A percentile compares a stretch with the other conserved stretches of the same genome.
These are phyloP conservation scores for Gastrolobium bilobum DNA, from an alignment of 306 rosid species.

Conservation along the genomic window DNA sequence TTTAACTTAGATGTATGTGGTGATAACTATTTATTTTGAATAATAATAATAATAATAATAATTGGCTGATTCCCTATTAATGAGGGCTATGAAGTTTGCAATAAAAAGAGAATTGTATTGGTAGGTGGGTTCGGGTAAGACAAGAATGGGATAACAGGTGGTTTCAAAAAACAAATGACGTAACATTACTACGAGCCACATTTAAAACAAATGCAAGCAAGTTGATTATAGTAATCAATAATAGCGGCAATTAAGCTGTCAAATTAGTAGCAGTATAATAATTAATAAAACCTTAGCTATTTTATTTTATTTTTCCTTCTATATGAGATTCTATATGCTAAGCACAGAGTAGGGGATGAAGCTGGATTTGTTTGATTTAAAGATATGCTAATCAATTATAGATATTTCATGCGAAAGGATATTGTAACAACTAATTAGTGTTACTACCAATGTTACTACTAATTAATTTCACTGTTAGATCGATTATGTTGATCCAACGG, in stretches of 20 bases:
- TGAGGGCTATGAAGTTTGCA: neutral
- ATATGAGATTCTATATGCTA: conserved; percentile 35
- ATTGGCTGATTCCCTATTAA: conserved; percentile 23
- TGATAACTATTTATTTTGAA: neutral
- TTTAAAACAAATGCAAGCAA: conserved; percentile 45
- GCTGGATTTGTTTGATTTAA: conserved; percentile 29
- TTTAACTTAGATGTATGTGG: neutral
- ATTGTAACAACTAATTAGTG: no score
- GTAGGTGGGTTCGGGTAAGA: conserved; percentile 48
- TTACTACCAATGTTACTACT: no score
- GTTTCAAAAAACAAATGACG: conserved; percentile 35
- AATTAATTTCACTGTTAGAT: no score
- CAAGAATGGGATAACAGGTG: conserved; percentile 45
- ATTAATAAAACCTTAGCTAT: conserved; percentile 3
- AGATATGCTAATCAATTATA: neutral
- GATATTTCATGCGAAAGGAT: conserved; percentile 4
- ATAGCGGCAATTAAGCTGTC: conserved; percentile 54
- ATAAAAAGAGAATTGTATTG: conserved; percentile 41
- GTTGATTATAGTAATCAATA: conserved; percentile 51
- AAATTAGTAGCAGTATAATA: conserved; percentile 43
- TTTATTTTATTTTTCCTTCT: neutral
- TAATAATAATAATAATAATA: neutral
- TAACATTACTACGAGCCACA: conserved; percentile 44
- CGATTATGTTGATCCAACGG: no score
- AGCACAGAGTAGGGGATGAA: conserved; percentile 30